Evolutionary conservation across 129 eudicot genomes (phyloP), one percentile per base, ranked within the genome.

Genomic region (Flaveria ramosissima): DNA sequence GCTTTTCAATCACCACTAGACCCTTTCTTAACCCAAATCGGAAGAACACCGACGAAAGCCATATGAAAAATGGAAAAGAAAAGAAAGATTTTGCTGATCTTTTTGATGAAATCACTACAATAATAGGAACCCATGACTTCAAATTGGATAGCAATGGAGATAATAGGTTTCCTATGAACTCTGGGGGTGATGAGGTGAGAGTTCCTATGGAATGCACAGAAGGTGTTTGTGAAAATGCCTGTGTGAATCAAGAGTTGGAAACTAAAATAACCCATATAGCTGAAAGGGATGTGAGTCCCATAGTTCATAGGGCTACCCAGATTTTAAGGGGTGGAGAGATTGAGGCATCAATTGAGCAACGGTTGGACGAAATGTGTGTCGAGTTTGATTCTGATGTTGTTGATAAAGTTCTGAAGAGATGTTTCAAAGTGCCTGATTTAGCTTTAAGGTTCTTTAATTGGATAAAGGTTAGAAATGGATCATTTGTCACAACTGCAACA

Each of bases 381-480:
- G 80, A 77, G 71, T 66, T 77, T 52, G 81, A 84, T 77, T 68
- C 60, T 48, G 89, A 86, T 72, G 81, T 92, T 45, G 98, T 90
- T 78, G 89, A 83, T 42, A 86, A 72, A 61, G 98, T 92, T 41
- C 57, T 92, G 79, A 92, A 88, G 89, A 90, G 96, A 78, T 92
- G 96, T 72, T 90, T 90, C 50, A 90, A 85, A 78, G 92, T 90
- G 53, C 95, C 98, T 36, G 83, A 85, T 70, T 82, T 87, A 72
- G 94, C 90, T 73, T 76, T 83, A 60, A 83, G 87, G 74, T 90
- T 92, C 71, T 92, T 92, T 74, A 71, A 82, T 59, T 86, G 89
- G 92, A 80, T 84, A 77, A 88, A 86, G 82, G 13, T 47, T 71
- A 79, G 65, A 13, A 69, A 81, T 70, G 81, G 80, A 30, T 77